phyloP scores from a whole-genome alignment of 2,329 filamentous ascomycete species.

The Phaeoacremonium minimum region DNA sequence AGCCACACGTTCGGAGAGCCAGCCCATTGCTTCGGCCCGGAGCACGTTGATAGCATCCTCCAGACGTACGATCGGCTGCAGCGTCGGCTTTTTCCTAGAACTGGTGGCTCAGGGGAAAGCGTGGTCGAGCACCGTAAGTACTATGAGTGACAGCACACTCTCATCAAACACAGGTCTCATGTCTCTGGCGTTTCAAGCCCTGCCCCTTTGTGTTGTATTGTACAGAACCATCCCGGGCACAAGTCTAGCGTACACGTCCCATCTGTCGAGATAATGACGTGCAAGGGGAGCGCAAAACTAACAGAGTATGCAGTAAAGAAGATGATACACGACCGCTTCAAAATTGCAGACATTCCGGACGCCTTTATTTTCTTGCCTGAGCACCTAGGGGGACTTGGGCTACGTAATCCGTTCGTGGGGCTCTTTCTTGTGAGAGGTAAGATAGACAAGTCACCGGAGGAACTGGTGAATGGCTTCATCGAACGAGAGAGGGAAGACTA shows the following conservation, averaged over 20 bases:
- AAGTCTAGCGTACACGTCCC: too few species aligned
- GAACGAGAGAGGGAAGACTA: slow-evolving; percentile 17
- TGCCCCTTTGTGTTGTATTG: too few species aligned
- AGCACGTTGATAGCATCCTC: slow-evolving; percentile 38
- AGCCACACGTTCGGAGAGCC: slow-evolving; percentile 39
- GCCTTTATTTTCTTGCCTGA: slow-evolving; percentile 41
- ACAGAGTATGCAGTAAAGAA: too few species aligned
- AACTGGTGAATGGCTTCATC: slow-evolving; percentile 17
- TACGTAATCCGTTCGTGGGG: slow-evolving; percentile 40
- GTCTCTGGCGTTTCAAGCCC: too few species aligned
- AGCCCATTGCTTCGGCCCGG: slow-evolving; percentile 36
- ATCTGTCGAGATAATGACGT: too few species aligned
- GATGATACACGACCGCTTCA: slow-evolving; percentile 27
- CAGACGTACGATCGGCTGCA: slow-evolving; percentile 36
- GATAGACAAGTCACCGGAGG: slow-evolving; percentile 13
- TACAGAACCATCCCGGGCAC: too few species aligned
- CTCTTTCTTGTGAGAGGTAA: slow-evolving; percentile 29
- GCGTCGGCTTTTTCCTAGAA: slow-evolving; percentile 26
- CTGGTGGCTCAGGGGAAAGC: slow-evolving; percentile 12
- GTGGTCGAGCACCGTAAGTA: slow-evolving; percentile 22
- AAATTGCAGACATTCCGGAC: slow-evolving; percentile 32
- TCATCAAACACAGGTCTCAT: too few species aligned
- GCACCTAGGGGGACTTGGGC: slow-evolving; percentile 37
- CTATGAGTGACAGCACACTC: too few species aligned
- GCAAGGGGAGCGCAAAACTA: too few species aligned